phyloP scores from a whole-genome alignment of 495 filamentous ascomycete species.

The Hypoxylon rickii region DNA sequence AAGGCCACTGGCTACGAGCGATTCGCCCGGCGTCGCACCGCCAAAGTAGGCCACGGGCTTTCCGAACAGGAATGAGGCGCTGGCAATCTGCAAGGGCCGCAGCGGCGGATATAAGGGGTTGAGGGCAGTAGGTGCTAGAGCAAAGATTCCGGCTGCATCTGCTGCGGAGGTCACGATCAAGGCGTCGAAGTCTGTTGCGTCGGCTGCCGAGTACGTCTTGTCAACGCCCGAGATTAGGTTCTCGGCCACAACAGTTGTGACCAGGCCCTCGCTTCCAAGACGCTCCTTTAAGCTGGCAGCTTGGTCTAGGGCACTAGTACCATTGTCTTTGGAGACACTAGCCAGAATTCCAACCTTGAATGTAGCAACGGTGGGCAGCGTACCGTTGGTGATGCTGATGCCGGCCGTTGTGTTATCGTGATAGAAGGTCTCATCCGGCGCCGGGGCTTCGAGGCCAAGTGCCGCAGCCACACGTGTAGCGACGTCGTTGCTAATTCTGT shows the following conservation, averaged over 20 bases:
- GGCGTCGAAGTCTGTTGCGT: slow-evolving; percentile 74
- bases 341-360: slow-evolving; percentile 72
- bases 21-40: slow-evolving; percentile 36
- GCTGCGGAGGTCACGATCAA: slow-evolving; percentile 65
- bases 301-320: slow-evolving; percentile 46
- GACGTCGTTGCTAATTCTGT: slow-evolving; percentile 70
- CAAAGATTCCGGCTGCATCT: slow-evolving; percentile 53
- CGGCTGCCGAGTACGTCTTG: slow-evolving; percentile 71
- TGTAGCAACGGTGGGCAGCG: slow-evolving; percentile 63
- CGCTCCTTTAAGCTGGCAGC: slow-evolving; percentile 52
- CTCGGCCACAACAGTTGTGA: slow-evolving; percentile 68
- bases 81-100: slow-evolving; percentile 66
- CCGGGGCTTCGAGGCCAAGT: slow-evolving; percentile 61
- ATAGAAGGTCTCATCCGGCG: slow-evolving; percentile 67
- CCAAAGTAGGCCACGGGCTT: slow-evolving; percentile 74
- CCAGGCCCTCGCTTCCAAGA: slow-evolving; percentile 55
- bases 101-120: slow-evolving; percentile 66
- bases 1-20: slow-evolving; percentile 52
- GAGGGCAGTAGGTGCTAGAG: slow-evolving; percentile 17
- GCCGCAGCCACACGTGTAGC: slow-evolving; percentile 68
- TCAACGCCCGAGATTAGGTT: slow-evolving; percentile 59
- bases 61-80: slow-evolving; percentile 70
- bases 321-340: slow-evolving; percentile 34
- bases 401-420: slow-evolving; percentile 69
- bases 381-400: slow-evolving; percentile 63